A percentile compares a stretch with the other conserved stretches of the same genome.
Evolutionary conservation across 305 asterid species (phyloP).

Genomic region (Plantago lanceolata): DNA sequence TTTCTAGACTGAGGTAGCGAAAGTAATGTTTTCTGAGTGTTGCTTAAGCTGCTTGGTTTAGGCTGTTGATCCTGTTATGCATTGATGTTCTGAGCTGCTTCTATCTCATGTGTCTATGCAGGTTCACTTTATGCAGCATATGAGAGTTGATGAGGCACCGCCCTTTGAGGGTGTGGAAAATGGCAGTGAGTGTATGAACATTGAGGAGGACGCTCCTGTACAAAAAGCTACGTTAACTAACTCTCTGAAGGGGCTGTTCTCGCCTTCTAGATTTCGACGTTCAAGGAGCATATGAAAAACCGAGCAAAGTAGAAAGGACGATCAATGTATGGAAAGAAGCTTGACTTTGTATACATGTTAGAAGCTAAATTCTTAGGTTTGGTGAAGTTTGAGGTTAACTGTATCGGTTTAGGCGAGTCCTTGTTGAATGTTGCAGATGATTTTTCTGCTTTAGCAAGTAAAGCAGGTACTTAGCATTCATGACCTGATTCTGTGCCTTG

Average conservation of each 20-base stretch:
- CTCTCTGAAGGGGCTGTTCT: slow-evolving; percentile 3
- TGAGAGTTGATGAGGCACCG: slow-evolving; percentile 4
- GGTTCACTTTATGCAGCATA: slow-evolving; percentile 19
- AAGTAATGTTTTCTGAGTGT: neutral
- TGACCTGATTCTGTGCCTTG: neutral
- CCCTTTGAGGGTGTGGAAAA: neutral
- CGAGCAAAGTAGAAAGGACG: neutral
- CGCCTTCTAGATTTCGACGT: neutral
- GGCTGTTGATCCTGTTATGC: neutral
- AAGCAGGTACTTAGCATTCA: neutral
- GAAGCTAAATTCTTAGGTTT: neutral
- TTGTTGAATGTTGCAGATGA: neutral
- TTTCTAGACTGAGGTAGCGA: too few species aligned
- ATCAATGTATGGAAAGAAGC: neutral
- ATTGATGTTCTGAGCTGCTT: neutral
- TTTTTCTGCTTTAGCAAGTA: neutral
- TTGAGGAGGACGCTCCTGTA: neutral
- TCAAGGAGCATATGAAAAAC: neutral
- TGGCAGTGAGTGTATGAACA: neutral
- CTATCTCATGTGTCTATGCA: neutral
- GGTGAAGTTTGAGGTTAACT: neutral
- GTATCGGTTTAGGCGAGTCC: neutral
- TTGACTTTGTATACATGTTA: neutral
- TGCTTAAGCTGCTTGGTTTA: neutral
- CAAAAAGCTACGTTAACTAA: neutral